Evolutionary conservation across 2,329 filamentous ascomycete species (phyloP).

Genomic region (Colletotrichum spaethianum): DNA sequence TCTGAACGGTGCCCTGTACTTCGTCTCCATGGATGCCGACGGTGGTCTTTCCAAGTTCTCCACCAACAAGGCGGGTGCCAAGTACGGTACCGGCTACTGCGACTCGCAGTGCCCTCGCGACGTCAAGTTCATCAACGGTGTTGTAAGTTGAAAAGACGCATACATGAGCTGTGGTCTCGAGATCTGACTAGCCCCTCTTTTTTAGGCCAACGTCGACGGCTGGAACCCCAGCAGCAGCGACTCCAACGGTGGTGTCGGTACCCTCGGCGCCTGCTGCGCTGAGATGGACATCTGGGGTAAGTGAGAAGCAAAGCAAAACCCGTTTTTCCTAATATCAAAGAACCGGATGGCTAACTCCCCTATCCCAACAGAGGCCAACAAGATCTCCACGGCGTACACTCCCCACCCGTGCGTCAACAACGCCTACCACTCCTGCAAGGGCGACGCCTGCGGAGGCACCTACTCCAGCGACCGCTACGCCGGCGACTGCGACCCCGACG

Average conservation of each 20-base stretch:
- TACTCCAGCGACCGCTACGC: slow-evolving; percentile 68
- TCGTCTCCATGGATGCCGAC: slow-evolving; percentile 71
- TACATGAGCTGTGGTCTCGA: no score
- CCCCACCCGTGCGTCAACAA: slow-evolving; percentile 73
- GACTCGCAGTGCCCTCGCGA: slow-evolving; percentile 68
- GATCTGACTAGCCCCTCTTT: not conserved
- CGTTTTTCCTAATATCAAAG: slow-evolving; percentile 34
- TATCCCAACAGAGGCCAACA: slow-evolving; percentile 74
- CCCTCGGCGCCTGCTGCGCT: slow-evolving; percentile 70
- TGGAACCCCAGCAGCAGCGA: slow-evolving; percentile 68
- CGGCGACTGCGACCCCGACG: slow-evolving; percentile 77
- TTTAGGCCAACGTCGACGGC: slow-evolving; percentile 65
- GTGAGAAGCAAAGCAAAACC: not conserved
- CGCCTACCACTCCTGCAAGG: slow-evolving; percentile 65
- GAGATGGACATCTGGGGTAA: slow-evolving; percentile 71
- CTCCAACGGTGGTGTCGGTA: slow-evolving; percentile 66
- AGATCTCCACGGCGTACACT: slow-evolving; percentile 74
- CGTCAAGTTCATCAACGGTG: slow-evolving; percentile 71
- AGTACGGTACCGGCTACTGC: slow-evolving; percentile 72
- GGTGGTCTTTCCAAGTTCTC: slow-evolving; percentile 66
- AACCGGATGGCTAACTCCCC: slow-evolving; percentile 10
- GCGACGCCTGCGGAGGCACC: slow-evolving; percentile 67
- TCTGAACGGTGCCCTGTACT: slow-evolving; percentile 80
- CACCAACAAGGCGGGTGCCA: slow-evolving; percentile 67
- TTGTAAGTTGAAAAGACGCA: slow-evolving; percentile 51